Evolutionary conservation across 2,329 filamentous ascomycete species (phyloP).

Genomic region (Colletotrichum brevisporum): DNA sequence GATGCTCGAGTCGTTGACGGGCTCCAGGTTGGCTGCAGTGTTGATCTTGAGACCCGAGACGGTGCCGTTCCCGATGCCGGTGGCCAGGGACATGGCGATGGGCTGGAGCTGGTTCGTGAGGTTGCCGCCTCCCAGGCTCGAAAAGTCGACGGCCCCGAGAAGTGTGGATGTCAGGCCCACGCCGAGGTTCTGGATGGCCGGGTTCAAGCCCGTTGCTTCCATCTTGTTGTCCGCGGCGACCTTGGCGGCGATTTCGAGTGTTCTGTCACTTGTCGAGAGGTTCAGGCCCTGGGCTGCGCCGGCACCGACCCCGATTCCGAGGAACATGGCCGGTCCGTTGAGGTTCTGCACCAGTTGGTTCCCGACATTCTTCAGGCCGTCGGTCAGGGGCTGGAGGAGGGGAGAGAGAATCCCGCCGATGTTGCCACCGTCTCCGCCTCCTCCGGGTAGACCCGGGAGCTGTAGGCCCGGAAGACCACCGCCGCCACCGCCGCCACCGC

Average conservation of each 20-base stretch:
- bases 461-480: neutral
- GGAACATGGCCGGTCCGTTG: constrained; percentile 42
- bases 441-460: constrained; percentile 13
- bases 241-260: constrained; percentile 39
- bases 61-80: constrained; percentile 44
- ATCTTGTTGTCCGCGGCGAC: constrained; percentile 48
- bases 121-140: constrained; percentile 31
- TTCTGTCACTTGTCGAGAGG: constrained; percentile 37
- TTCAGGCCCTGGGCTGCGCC: constrained; percentile 45
- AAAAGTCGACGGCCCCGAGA: constrained; percentile 45
- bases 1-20: constrained; percentile 42
- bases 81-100: constrained; percentile 43
- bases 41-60: constrained; percentile 45
- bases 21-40: constrained; percentile 33
- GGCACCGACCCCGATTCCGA: constrained; percentile 45
- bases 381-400: constrained; percentile 34
- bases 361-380: constrained; percentile 37
- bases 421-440: constrained; percentile 2
- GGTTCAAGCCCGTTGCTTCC: constrained; percentile 48
- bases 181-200: constrained; percentile 47
- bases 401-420: constrained; percentile 22
- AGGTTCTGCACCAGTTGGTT: constrained; percentile 34
- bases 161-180: constrained; percentile 48
- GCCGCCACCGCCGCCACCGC: neutral
- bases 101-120: constrained; percentile 39